Percentiles rank a stretch among this genome's conserved stretches.
phyloP scores from a whole-genome alignment of 2,329 filamentous ascomycete species.

The Paraphaeosphaeria sporulosa region DNA sequence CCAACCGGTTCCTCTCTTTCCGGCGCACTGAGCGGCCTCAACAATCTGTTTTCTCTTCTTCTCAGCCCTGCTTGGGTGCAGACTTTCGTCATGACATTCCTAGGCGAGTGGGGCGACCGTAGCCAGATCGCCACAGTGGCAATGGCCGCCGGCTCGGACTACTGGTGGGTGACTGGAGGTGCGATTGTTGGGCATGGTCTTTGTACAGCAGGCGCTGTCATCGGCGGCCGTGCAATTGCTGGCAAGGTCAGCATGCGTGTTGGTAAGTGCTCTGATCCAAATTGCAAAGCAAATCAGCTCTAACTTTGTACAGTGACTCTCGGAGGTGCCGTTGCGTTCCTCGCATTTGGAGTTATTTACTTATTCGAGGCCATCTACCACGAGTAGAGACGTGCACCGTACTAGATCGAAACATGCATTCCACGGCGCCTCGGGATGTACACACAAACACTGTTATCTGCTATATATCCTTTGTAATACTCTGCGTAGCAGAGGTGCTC shows the following conservation, averaged over 20 bases:
- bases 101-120: conserved; percentile 97
- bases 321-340: conserved; percentile 87
- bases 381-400: conserved; percentile 30
- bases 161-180: conserved; percentile 97
- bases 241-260: conserved; percentile 94
- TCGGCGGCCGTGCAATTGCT: conserved; percentile 91
- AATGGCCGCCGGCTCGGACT: conserved; percentile 97
- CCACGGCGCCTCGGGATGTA: conserved; percentile 29
- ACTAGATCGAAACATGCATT: conserved; percentile 25
- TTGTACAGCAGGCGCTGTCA: conserved; percentile 89
- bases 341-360: conserved; percentile 92
- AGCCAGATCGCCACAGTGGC: conserved; percentile 98
- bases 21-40: conserved; percentile 69
- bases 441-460: conserved; percentile 10
- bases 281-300: conserved; percentile 14
- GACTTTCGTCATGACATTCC: conserved; percentile 98
- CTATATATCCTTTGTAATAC: conserved; percentile 29
- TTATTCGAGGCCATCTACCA: conserved; percentile 77
- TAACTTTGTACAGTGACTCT: conserved; percentile 74
- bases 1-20: conserved; percentile 62
- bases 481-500: conserved; percentile 10
- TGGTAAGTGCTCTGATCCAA: conserved; percentile 68
- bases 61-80: conserved; percentile 98
- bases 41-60: conserved; percentile 86
- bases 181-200: conserved; percentile 85